These are phyloP conservation scores for Cadophora malorum DNA, from an alignment of 2,329 filamentous ascomycete species.

Conservation along the genomic window DNA sequence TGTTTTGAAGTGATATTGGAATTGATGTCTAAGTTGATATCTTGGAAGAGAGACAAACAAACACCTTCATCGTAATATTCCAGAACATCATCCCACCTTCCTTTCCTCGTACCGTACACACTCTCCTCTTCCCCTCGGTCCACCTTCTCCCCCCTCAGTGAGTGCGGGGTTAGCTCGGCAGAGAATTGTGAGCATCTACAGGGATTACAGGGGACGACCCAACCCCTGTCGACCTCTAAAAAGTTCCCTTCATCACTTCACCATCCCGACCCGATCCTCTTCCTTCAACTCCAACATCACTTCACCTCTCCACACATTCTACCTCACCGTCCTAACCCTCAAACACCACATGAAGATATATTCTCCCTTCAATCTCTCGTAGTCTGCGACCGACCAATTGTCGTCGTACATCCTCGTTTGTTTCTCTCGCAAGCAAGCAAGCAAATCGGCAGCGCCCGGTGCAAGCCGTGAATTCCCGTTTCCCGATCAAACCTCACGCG, in stretches of 20 bases:
- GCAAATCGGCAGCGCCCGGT: slow-evolving; percentile 12
- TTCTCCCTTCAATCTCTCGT: background rate
- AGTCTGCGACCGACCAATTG: background rate
- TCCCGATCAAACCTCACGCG: slow-evolving; percentile 36
- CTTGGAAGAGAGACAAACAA: background rate
- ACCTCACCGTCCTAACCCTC: background rate
- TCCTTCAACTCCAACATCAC: slow-evolving; percentile 18
- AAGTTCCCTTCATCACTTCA: slow-evolving; percentile 6
- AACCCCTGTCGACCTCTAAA: slow-evolving; percentile 15
- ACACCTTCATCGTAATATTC: background rate
- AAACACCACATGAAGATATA: background rate
- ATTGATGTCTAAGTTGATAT: background rate
- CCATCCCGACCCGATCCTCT: background rate
- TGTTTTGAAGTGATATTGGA: background rate
- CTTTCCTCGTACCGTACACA: too few species aligned
- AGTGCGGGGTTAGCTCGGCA: slow-evolving; percentile 8
- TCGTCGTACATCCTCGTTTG: background rate
- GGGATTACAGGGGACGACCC: background rate
- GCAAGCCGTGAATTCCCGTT: slow-evolving; percentile 32
- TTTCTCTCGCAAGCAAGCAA: slow-evolving; percentile 1
- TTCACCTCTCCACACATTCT: background rate
- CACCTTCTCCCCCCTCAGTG: background rate
- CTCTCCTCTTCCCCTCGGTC: background rate
- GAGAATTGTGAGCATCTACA: background rate
- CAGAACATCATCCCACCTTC: slow-evolving; percentile 1